phyloP scores from a whole-genome alignment of 129 eudicot genomes.

The Helianthus annuus region DNA sequence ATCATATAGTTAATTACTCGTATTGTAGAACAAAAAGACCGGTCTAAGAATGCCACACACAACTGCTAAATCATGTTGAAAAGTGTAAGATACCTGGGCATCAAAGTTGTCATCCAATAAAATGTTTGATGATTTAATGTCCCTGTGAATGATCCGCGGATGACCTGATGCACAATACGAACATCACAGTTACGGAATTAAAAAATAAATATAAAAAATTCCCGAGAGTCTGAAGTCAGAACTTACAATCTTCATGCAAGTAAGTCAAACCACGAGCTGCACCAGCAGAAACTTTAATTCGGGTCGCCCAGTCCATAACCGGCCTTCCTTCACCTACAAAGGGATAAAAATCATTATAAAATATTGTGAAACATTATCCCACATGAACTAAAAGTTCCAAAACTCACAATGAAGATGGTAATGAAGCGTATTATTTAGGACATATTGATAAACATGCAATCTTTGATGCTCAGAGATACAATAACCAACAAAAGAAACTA shows the following conservation, averaged over 20 bases:
- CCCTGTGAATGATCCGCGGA: slow-evolving; percentile 73
- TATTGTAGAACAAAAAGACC: background rate
- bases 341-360: background rate
- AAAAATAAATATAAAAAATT: background rate
- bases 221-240: slow-evolving; percentile 11
- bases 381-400: too few species aligned
- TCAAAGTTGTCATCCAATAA: slow-evolving; percentile 65
- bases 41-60: background rate
- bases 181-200: background rate
- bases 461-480: too few species aligned
- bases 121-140: slow-evolving; percentile 71
- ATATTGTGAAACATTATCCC: slow-evolving; percentile 5
- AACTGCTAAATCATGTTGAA: background rate
- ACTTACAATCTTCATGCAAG: slow-evolving; percentile 87
- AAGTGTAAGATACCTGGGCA: slow-evolving; percentile 45
- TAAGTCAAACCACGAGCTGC: slow-evolving; percentile 98
- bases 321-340: slow-evolving; percentile 67
- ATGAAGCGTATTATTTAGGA: too few species aligned
- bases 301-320: slow-evolving; percentile 75
- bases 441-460: too few species aligned
- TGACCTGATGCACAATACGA: slow-evolving; percentile 52
- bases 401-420: too few species aligned
- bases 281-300: slow-evolving; percentile 91
- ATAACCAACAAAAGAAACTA: too few species aligned
- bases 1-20: background rate